Conservation (phyloP, 208 protist genomes). For the Leishmania martiniquensis region DNA sequence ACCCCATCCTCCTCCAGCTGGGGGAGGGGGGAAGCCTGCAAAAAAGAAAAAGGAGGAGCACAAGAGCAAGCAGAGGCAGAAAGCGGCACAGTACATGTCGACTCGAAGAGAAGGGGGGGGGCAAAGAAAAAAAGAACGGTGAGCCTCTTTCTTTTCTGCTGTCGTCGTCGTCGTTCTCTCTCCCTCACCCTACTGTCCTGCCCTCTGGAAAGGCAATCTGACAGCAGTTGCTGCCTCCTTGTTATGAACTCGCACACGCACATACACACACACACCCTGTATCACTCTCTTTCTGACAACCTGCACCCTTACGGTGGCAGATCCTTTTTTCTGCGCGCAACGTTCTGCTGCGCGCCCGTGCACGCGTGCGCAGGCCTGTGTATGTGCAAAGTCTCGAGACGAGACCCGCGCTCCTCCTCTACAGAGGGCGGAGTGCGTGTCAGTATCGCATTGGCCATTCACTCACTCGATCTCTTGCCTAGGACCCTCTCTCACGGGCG, state of each 20-base stretch:
- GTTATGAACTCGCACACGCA: too few species aligned
- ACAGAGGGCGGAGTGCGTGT: not conserved
- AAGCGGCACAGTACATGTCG: not conserved
- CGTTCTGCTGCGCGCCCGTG: not conserved
- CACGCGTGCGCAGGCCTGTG: not conserved
- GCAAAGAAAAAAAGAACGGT: too few species aligned
- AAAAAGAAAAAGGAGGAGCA: not conserved
- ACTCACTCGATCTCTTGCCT: not conserved
- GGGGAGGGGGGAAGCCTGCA: not conserved
- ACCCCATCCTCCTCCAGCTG: too few species aligned
- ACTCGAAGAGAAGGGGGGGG: too few species aligned
- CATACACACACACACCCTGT: too few species aligned
- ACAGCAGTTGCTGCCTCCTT: too few species aligned
- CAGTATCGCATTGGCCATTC: not conserved
- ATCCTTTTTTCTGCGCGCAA: not conserved
- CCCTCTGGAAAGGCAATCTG: too few species aligned
- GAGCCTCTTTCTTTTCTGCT: too few species aligned
- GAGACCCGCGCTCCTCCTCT: too few species aligned
- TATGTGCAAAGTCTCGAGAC: too few species aligned
- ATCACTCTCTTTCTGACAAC: not conserved
- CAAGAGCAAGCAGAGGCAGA: not conserved
- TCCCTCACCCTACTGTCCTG: too few species aligned
- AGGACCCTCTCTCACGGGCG: not conserved
- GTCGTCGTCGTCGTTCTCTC: too few species aligned
- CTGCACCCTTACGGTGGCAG: not conserved